Conservation (phyloP, 805 yeast species). For the Monosporozyma siamensis region DNA sequence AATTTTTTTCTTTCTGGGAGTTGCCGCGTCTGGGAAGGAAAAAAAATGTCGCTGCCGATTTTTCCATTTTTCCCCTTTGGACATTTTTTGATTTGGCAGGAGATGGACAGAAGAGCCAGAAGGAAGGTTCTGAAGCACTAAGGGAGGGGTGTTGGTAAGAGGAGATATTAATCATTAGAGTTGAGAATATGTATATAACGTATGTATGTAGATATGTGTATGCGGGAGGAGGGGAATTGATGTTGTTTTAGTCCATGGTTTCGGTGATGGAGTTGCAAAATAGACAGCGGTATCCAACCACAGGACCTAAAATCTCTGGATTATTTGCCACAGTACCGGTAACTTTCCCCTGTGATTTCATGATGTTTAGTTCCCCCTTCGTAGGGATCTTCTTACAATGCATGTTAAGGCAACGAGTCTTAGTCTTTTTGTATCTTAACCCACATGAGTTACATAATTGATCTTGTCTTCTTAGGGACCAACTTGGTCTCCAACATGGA, state of each 20-base stretch:
- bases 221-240: not conserved
- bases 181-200: not conserved
- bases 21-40: too few relatives aligned
- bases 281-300: conserved; percentile 42
- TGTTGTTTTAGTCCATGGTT: conserved; percentile 11
- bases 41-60: too few relatives aligned
- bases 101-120: too few relatives aligned
- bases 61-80: too few relatives aligned
- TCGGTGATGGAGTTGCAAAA: conserved; percentile 29
- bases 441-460: conserved; percentile 97
- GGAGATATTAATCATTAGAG: not conserved
- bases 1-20: not conserved
- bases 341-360: conserved; percentile 59
- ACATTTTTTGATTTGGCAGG: not conserved
- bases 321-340: conserved; percentile 16
- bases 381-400: conserved; percentile 86
- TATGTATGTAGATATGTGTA: not conserved
- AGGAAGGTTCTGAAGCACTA: not conserved
- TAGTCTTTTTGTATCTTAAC: conserved; percentile 84
- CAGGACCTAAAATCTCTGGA: not conserved
- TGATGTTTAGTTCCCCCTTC: conserved; percentile 87
- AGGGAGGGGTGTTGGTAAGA: not conserved
- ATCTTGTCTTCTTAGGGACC: conserved; percentile 77
- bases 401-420: conserved; percentile 74
- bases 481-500: conserved; percentile 98